Conservation (phyloP, 257 asterid genomes). For the Petrea volubilis region DNA sequence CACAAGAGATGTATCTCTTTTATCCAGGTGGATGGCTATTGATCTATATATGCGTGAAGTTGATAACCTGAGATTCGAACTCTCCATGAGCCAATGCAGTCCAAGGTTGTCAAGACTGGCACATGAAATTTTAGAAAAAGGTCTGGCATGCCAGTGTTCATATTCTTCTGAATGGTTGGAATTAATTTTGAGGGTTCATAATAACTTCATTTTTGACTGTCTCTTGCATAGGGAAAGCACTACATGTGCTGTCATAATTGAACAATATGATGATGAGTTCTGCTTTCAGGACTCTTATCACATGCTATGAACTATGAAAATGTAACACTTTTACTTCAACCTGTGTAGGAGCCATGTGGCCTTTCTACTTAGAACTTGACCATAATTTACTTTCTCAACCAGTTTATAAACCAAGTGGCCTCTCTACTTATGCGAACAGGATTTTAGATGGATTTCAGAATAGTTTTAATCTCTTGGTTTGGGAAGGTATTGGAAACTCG, state of each 20-base stretch:
- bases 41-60: constrained; percentile 87
- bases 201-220: not conserved
- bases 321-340: not conserved
- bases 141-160: constrained; percentile 32
- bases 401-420: not conserved
- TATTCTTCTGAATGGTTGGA: not conserved
- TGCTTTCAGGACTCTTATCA: not conserved
- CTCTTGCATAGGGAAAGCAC: not conserved
- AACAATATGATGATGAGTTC: not conserved
- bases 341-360: not conserved
- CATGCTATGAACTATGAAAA: not conserved
- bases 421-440: not conserved
- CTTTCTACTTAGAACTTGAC: not conserved
- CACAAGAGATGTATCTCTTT: constrained; percentile 81
- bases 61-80: constrained; percentile 92
- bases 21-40: constrained; percentile 98
- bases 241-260: not conserved
- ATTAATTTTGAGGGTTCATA: not conserved
- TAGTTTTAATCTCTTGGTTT: not conserved
- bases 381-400: not conserved
- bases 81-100: constrained; percentile 87
- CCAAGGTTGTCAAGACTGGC: constrained; percentile 65
- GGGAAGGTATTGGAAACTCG: not conserved
- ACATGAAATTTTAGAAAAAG: constrained; percentile 77
- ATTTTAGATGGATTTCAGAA: not conserved